These are phyloP conservation scores for Podospora pseudocomata DNA, from an alignment of 495 filamentous ascomycete species.

Conservation along the genomic window DNA sequence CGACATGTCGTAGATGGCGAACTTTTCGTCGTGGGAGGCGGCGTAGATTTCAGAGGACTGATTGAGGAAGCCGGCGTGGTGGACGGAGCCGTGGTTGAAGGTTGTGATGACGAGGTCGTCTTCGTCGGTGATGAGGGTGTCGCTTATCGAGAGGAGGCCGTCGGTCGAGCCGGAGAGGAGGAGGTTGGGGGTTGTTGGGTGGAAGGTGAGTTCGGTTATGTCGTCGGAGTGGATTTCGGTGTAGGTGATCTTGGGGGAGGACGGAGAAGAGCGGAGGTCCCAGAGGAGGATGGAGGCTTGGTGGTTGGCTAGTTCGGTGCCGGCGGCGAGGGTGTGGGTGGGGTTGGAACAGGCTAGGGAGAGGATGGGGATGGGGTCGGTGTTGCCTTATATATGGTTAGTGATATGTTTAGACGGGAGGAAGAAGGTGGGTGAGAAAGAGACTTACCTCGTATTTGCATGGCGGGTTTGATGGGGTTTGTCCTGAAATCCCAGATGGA, in stretches of 20 bases:
- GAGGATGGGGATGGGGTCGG: slow-evolving; percentile 39
- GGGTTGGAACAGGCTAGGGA: slow-evolving; percentile 61
- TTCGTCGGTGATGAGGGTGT: slow-evolving; percentile 69
- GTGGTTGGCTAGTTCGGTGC: slow-evolving; percentile 72
- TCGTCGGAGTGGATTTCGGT: slow-evolving; percentile 90
- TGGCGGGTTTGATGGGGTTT: slow-evolving; percentile 30
- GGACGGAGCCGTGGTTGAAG: slow-evolving; percentile 85
- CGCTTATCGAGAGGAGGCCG: slow-evolving; percentile 80
- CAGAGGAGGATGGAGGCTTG: slow-evolving; percentile 73
- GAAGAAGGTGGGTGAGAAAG: neutral
- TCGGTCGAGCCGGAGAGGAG: slow-evolving; percentile 90
- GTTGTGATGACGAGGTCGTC: slow-evolving; percentile 83
- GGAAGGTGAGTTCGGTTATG: slow-evolving; percentile 78
- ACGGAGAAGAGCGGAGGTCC: slow-evolving; percentile 64
- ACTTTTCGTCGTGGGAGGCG: slow-evolving; percentile 74
- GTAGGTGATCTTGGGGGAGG: slow-evolving; percentile 57
- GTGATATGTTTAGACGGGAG: neutral
- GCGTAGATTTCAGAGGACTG: slow-evolving; percentile 61
- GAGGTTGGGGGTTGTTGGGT: slow-evolving; percentile 58
- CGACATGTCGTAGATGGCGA: slow-evolving; percentile 68
- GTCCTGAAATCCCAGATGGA: slow-evolving; percentile 56
- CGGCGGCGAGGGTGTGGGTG: slow-evolving; percentile 63
- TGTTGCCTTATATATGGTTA: neutral
- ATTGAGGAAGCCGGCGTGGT: slow-evolving; percentile 76
- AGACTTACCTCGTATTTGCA: slow-evolving; percentile 45